These are phyloP conservation scores for Sporothrix humicola DNA, from an alignment of 2,329 filamentous ascomycete genomes.

Conservation along the genomic window DNA sequence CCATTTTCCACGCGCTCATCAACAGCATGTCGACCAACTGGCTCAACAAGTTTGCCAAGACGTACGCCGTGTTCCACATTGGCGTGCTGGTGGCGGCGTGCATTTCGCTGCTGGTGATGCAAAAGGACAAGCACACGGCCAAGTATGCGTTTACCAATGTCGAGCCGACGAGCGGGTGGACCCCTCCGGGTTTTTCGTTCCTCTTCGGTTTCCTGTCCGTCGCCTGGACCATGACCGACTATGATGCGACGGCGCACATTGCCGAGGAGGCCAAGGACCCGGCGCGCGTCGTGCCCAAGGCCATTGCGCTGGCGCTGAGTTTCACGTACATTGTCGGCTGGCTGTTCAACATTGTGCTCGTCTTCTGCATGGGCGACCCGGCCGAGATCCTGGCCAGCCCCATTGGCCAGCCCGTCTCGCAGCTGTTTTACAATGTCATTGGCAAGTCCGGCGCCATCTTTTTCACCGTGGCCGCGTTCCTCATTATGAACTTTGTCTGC, in stretches of 20 bases:
- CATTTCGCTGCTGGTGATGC: constrained; percentile 57
- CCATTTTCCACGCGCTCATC: constrained; percentile 57
- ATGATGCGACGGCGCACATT: constrained; percentile 48
- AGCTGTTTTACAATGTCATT: constrained; percentile 64
- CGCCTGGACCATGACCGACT: constrained; percentile 64
- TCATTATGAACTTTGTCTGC: constrained; percentile 64
- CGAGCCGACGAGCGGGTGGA: constrained; percentile 59
- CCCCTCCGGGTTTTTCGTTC: constrained; percentile 60
- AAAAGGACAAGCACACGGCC: constrained; percentile 57
- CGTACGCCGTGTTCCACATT: constrained; percentile 63
- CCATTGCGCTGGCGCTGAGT: constrained; percentile 60
- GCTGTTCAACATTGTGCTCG: constrained; percentile 63
- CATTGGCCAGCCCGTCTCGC: constrained; percentile 59
- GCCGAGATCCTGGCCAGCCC: constrained; percentile 52
- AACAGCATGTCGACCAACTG: constrained; percentile 63
- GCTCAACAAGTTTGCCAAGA: constrained; percentile 64
- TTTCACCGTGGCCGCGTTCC: constrained; percentile 61
- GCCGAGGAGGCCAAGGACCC: constrained; percentile 54
- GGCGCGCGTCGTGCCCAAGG: constrained; percentile 52
- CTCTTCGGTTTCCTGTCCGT: constrained; percentile 66
- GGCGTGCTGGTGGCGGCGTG: constrained; percentile 57
- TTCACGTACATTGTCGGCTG: constrained; percentile 63
- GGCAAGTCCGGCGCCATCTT: constrained; percentile 59
- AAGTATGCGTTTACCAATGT: constrained; percentile 62
- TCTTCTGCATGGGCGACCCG: constrained; percentile 61